Base-by-base conservation (phyloP, 2,329 filamentous ascomycete species). In the Amauroascus verrucosus region DNA sequence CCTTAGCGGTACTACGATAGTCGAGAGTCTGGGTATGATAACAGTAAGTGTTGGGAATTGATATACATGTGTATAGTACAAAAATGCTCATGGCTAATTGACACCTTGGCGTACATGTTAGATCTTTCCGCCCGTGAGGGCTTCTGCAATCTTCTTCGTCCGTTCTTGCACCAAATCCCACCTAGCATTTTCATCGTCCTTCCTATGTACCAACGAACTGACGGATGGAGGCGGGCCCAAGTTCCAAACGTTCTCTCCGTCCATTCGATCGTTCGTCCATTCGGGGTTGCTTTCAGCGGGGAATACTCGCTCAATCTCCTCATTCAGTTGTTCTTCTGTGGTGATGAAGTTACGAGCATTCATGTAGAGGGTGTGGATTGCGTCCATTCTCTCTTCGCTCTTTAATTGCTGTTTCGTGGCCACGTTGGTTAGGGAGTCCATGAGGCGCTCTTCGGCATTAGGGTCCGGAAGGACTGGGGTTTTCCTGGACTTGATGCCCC, bases 291-390 rank as follows among this genome's bases (percentile, higher is more conserved):
- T 70, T 57, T 80, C 76, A 24, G 82, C 80, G 14, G 81, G 78
- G 71, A 96, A 98, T n/a, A 84, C 76, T 58, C 77, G 72, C 20
- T 94, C 85, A 54, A 96, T 83, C 59, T 82, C 79, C 14, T 75
- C 75, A 61, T 86, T 79, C 32, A 98, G 78, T 67, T 95, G 84
- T 48, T 77, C 72, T 67, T 95, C 89, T 22, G 79, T 83, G 16
- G 88, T 83, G 65, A 98, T 96, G 72, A 97, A 98, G 37, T 81
- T 75, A 24, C 85, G 80, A 4, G 93, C 89, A 61, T 89, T 86
- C 72, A 93, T 86, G 72, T 98, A 98, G 11, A 98, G 78, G 55
- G 87, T 83, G 70, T 95, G 88, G 28, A 98, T 72, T 14, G 84
- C 79, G 59, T 91, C 81, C 56, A 80, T 77, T 48, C 85, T 80